Conservation (phyloP, 352 stramenopile species). For the Globisporangium radiosum region DNA sequence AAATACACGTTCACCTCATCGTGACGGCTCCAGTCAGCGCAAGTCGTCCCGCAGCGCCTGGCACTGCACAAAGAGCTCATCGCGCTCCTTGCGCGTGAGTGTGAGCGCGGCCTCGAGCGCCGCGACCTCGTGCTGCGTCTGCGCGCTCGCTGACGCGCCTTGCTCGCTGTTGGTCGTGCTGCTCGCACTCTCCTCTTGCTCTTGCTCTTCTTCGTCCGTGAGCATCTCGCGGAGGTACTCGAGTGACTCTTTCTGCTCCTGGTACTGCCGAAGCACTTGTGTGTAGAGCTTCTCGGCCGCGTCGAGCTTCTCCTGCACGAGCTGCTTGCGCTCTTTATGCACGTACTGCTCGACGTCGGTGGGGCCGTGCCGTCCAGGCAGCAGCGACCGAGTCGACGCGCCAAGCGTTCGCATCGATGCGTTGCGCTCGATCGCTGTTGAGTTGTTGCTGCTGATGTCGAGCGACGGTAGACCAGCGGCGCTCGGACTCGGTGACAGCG, state of each 20-base stretch:
- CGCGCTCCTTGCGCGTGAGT: constrained; percentile 37
- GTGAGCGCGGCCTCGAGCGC: constrained; percentile 22
- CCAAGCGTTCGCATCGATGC: constrained; percentile 1
- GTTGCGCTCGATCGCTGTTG: neutral
- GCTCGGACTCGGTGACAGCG: neutral
- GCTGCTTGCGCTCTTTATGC: constrained; percentile 32
- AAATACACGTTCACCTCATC: no score
- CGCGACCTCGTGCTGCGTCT: constrained; percentile 20
- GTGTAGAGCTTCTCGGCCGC: constrained; percentile 65
- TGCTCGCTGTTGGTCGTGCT: constrained; percentile 11
- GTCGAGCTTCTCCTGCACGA: constrained; percentile 58
- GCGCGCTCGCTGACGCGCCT: neutral
- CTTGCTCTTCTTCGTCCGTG: constrained; percentile 36
- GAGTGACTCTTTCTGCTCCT: constrained; percentile 55
- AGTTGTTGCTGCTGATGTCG: neutral
- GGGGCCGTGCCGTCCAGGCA: constrained; percentile 13
- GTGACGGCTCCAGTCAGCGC: constrained; percentile 7
- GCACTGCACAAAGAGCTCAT: constrained; percentile 59
- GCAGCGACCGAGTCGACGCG: constrained; percentile 17
- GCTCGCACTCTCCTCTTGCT: constrained; percentile 13
- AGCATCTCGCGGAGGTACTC: constrained; percentile 58
- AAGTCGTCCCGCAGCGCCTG: constrained; percentile 49
- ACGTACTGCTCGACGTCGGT: constrained; percentile 23
- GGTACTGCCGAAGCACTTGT: constrained; percentile 58
- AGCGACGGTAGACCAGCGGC: neutral